These are phyloP conservation scores for Fusarium sp. DNA, from an alignment of 2,329 filamentous ascomycete genomes.

Conservation along the genomic window DNA sequence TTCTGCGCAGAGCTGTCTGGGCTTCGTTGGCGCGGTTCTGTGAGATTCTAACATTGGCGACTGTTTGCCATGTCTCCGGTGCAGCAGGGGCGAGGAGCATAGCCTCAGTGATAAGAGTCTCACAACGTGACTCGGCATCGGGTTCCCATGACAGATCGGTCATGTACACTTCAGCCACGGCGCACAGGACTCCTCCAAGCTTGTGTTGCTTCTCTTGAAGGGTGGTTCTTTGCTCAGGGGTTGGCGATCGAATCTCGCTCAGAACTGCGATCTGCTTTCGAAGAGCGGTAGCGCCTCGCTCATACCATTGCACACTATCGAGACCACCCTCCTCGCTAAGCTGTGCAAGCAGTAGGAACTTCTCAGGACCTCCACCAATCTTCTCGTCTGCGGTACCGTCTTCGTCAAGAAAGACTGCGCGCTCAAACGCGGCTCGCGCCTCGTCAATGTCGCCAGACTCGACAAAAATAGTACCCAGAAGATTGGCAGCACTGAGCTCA, in stretches of 20 bases:
- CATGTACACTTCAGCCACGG: slow-evolving; percentile 97
- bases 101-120: slow-evolving; percentile 89
- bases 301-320: slow-evolving; percentile 74
- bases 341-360: slow-evolving; percentile 95
- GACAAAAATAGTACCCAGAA: slow-evolving; percentile 83
- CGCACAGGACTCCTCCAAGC: slow-evolving; percentile 90
- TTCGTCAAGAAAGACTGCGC: slow-evolving; percentile 79
- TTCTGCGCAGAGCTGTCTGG: slow-evolving; percentile 77
- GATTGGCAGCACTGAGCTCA: slow-evolving; percentile 73
- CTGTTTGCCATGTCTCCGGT: slow-evolving; percentile 92
- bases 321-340: slow-evolving; percentile 76
- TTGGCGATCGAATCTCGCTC: slow-evolving; percentile 56
- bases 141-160: slow-evolving; percentile 94
- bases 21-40: slow-evolving; percentile 85
- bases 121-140: slow-evolving; percentile 89
- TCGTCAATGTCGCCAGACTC: slow-evolving; percentile 83
- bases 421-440: slow-evolving; percentile 76
- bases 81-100: slow-evolving; percentile 82
- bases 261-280: slow-evolving; percentile 75
- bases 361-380: slow-evolving; percentile 85
- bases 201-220: slow-evolving; percentile 78
- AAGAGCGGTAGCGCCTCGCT: slow-evolving; percentile 76
- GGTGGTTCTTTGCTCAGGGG: slow-evolving; percentile 51
- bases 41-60: slow-evolving; percentile 93
- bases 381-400: slow-evolving; percentile 76